Conservation (phyloP, 768 basidiomycete genomes). For the Dacryopinax primogenitus region DNA sequence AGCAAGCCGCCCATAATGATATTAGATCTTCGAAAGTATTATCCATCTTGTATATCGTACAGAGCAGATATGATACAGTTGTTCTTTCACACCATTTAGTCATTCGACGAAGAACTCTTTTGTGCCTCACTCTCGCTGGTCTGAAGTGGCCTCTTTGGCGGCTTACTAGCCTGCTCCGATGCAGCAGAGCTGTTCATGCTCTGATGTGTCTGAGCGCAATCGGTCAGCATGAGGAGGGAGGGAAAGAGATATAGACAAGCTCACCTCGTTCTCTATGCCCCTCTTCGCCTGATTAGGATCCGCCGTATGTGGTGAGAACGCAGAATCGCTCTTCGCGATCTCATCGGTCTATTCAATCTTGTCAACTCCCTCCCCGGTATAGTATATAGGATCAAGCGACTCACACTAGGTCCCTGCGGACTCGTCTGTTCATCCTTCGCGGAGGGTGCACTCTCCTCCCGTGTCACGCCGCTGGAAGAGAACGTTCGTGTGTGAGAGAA, state of each 20-base stretch:
- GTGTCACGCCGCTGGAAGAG: neutral
- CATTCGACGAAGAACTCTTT: neutral
- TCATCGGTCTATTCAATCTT: neutral
- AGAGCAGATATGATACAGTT: neutral
- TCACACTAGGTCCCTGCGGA: neutral
- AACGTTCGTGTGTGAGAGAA: neutral
- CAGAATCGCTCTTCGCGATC: neutral
- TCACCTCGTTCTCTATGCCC: neutral
- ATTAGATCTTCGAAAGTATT: too few species aligned
- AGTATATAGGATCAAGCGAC: neutral
- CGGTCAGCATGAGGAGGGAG: neutral
- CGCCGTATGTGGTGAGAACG: neutral
- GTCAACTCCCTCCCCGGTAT: neutral
- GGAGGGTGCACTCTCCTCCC: neutral
- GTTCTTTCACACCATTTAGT: neutral
- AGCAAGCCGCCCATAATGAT: too few species aligned
- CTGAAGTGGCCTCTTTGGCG: neutral
- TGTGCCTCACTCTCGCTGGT: slow-evolving; percentile 4
- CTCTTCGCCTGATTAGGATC: neutral
- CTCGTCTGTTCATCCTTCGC: neutral
- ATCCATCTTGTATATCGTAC: neutral
- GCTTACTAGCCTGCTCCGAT: neutral
- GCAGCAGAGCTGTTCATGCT: neutral
- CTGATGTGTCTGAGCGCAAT: neutral
- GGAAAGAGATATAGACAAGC: neutral